Conservation (phyloP, 176 grass and related monocot genomes). For the Aegilops speltoides region DNA sequence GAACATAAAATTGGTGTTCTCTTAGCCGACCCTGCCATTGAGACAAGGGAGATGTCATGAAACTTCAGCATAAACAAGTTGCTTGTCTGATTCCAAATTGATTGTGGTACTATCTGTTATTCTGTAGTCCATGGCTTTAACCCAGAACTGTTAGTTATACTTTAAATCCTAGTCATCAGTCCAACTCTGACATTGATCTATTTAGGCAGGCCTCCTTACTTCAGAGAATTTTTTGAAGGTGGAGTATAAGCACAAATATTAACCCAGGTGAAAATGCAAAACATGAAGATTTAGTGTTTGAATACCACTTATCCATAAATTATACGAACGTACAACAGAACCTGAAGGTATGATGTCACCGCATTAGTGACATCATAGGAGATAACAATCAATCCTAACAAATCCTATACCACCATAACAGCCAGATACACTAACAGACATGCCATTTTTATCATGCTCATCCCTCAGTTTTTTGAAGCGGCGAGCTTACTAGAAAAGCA, state of each 20-base stretch:
- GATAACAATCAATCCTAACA: neutral
- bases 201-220: neutral
- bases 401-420: neutral
- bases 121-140: neutral
- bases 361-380: neutral
- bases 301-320: neutral
- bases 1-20: neutral
- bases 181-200: neutral
- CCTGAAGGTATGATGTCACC: neutral
- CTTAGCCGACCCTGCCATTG: neutral
- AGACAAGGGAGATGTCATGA: neutral
- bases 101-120: neutral
- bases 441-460: neutral
- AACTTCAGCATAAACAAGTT: neutral
- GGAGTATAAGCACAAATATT: neutral
- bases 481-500: neutral
- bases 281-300: neutral
- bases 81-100: neutral
- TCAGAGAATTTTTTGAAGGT: neutral
- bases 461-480: neutral
- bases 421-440: neutral
- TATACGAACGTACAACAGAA: neutral
- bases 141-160: neutral
- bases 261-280: neutral
- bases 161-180: neutral